Evolutionary conservation across 2,329 filamentous ascomycete genomes (phyloP), one percentile per base, ranked within the genome.

Genomic region (Sarocladiaceae sp.): DNA sequence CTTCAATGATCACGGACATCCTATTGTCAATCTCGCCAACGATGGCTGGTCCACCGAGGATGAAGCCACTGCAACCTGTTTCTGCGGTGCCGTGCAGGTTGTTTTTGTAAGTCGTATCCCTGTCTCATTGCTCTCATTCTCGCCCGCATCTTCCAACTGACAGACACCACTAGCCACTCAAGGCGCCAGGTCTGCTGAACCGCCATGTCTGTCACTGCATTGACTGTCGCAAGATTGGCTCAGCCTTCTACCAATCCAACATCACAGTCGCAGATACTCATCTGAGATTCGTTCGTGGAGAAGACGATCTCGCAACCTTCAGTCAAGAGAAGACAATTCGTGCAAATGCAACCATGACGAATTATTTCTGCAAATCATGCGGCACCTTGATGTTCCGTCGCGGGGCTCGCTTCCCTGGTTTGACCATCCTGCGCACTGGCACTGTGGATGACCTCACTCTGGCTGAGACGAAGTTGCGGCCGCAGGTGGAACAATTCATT

Each of bases 151-250:
- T 17, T 20, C 17, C 36, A 4, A 12, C 23, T 22, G 39, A 22
- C 23, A 42, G 23, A 23, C 18, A 10, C n/a, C 6, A 18, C 28
- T 44, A 78, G 73, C 75, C 78, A 2, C 74, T 66, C 17, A 57
- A 73, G 54, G 71, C 64, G 1, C 70, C 71, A 1, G 75, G 71
- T 11, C 18, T 42, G 23, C 39, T 42, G 23, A 42, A 26, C 23
- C 39, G 39, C 23, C 39, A 42, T 59, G 58, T 84, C 57, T 86
- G 81, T 66, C 71, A 85, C 67, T 86, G 82, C 62, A 62, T 66
- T 29, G 81, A 86, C 65, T 85, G 80, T 64, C 79, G 71, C 59
- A 86, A 86, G 58, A 71, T 86, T 54, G 84, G 79, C 0, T 79
- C 80, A 0, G 82, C 80, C 0, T 82, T 83, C 76, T 83, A 82